Evolutionary conservation across 768 basidiomycete genomes (phyloP).

Genomic region (Rhodotorula taiwanensis): DNA sequence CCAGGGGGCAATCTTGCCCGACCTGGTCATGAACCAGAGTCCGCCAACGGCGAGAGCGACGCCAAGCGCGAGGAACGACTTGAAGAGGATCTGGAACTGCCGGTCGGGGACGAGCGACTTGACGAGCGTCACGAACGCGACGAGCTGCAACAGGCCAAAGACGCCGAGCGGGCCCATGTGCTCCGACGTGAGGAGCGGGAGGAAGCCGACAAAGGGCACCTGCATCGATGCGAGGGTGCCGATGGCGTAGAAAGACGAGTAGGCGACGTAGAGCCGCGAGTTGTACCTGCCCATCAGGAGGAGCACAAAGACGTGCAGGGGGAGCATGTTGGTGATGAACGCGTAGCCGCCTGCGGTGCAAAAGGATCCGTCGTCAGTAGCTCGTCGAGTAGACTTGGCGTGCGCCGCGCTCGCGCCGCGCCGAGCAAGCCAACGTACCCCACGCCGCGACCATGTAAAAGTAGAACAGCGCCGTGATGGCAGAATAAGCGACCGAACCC

Average conservation of each 20-base stretch:
- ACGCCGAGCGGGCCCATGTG: conserved; percentile 98
- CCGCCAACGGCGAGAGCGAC: conserved; percentile 66
- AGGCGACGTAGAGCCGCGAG: conserved; percentile 83
- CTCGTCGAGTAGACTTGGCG: background rate
- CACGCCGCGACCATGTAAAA: conserved; percentile 99
- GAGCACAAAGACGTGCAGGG: conserved; percentile 86
- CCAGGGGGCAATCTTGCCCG: conserved; percentile 96
- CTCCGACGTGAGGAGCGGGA: conserved; percentile 93
- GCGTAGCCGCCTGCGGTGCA: conserved; percentile 81
- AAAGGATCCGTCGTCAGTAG: background rate
- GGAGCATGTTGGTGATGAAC: conserved; percentile 99
- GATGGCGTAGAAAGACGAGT: conserved; percentile 96
- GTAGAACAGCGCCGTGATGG: conserved; percentile 87
- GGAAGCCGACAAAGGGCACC: conserved; percentile 98
- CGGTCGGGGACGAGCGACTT: conserved; percentile 81
- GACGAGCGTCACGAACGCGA: conserved; percentile 84
- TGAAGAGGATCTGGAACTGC: conserved; percentile 80
- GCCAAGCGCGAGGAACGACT: conserved; percentile 58
- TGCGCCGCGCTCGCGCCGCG: too few relatives aligned
- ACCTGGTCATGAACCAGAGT: conserved; percentile 76
- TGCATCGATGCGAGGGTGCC: conserved; percentile 98
- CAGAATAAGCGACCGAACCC: conserved; percentile 86
- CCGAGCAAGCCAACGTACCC: too few relatives aligned
- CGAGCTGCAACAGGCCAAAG: conserved; percentile 90
- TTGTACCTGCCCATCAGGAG: conserved; percentile 94